Percentiles rank a stretch among this genome's conserved stretches.
Conservation (phyloP, 2,329 filamentous ascomycete genomes). For the Hyphodiscus sp. region DNA sequence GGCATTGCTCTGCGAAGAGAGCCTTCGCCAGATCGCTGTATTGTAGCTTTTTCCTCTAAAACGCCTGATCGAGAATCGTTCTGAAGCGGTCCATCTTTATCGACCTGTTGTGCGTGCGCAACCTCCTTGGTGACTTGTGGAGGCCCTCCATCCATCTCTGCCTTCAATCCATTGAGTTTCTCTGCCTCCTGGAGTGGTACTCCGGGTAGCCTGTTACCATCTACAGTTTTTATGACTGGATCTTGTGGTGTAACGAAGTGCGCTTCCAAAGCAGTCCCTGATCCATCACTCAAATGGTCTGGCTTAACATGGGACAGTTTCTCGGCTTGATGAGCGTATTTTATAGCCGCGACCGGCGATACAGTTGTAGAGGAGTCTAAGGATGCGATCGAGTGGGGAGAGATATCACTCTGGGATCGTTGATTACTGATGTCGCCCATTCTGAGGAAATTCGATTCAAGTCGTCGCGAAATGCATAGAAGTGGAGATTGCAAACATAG, state of each 20-base stretch:
- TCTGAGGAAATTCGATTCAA: slow-evolving; percentile 4
- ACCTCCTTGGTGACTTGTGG: neutral
- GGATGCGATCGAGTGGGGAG: neutral
- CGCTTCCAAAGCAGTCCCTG: slow-evolving; percentile 52
- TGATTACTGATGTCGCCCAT: slow-evolving; percentile 3
- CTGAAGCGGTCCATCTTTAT: slow-evolving; percentile 29
- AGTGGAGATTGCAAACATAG: neutral
- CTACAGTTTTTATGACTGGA: slow-evolving; percentile 61
- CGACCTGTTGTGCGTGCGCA: slow-evolving; percentile 31
- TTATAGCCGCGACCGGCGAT: slow-evolving; percentile 35
- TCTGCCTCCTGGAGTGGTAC: slow-evolving; percentile 65
- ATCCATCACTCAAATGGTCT: slow-evolving; percentile 20
- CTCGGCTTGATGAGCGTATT: slow-evolving; percentile 56
- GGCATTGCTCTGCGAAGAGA: slow-evolving; percentile 46
- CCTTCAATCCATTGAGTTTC: slow-evolving; percentile 59
- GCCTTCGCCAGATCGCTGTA: slow-evolving; percentile 40
- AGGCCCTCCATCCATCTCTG: slow-evolving; percentile 34
- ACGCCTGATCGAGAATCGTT: neutral
- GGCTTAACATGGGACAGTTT: slow-evolving; percentile 41
- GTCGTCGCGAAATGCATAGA: neutral
- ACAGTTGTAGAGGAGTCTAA: neutral
- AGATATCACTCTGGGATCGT: neutral
- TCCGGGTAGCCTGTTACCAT: slow-evolving; percentile 59
- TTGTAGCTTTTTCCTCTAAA: slow-evolving; percentile 17
- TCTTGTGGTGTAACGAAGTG: slow-evolving; percentile 64